phyloP scores from a whole-genome alignment of 768 basidiomycete genomes.

The Wakefieldia striispora region DNA sequence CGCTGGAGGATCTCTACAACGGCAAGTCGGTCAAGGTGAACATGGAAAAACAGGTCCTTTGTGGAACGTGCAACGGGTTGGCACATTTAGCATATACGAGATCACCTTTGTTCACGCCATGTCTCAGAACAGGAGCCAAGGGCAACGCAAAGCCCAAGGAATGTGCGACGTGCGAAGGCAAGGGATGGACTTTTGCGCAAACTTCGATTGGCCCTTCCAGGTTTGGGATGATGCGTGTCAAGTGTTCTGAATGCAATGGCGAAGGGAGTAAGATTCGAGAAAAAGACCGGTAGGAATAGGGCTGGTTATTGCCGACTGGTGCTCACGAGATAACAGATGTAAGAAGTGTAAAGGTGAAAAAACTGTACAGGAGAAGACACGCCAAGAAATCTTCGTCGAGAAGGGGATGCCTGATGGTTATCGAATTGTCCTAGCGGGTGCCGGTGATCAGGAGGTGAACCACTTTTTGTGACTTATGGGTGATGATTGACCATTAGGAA shows the following conservation, averaged over 20 bases:
- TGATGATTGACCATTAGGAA: slow-evolving; percentile 6
- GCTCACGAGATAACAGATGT: slow-evolving; percentile 54
- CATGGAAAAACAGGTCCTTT: slow-evolving; percentile 83
- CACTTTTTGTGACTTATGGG: neutral
- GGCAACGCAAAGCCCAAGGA: slow-evolving; percentile 81
- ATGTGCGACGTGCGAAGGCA: slow-evolving; percentile 81
- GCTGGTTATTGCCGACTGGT: neutral
- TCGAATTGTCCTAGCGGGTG: slow-evolving; percentile 84
- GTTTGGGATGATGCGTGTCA: slow-evolving; percentile 49
- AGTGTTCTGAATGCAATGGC: slow-evolving; percentile 71
- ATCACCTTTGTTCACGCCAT: slow-evolving; percentile 2
- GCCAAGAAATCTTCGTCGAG: slow-evolving; percentile 84
- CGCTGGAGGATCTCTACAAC: slow-evolving; percentile 89
- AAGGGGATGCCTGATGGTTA: slow-evolving; percentile 84
- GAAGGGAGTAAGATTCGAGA: slow-evolving; percentile 71
- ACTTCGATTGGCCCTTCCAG: slow-evolving; percentile 50
- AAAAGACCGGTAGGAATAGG: slow-evolving; percentile 66
- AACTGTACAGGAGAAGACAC: slow-evolving; percentile 82
- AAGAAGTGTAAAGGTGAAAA: slow-evolving; percentile 93
- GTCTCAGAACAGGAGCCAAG: slow-evolving; percentile 71
- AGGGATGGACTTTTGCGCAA: slow-evolving; percentile 67
- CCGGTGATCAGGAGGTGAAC: slow-evolving; percentile 84
- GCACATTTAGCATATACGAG: slow-evolving; percentile 7
- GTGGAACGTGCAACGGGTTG: slow-evolving; percentile 79
- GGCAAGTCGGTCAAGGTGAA: slow-evolving; percentile 88